Base-by-base conservation (phyloP, 2,329 filamentous ascomycete species). In the Sporothrix curviconia region DNA sequence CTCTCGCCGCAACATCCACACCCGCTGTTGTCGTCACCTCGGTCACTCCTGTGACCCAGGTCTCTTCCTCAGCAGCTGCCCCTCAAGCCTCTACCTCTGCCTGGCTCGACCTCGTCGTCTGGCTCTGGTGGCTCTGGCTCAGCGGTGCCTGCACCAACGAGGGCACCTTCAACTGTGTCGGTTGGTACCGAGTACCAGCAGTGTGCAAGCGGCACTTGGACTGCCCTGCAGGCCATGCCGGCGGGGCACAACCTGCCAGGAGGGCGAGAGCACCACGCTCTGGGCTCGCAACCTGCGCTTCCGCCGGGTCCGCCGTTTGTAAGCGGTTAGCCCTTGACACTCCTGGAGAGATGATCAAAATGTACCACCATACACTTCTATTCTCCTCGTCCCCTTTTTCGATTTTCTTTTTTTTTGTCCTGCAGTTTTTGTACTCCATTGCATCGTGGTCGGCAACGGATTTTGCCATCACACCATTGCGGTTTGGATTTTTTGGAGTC, bases 91-190 rank as follows among this genome's bases (percentile, higher is more conserved):
- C 39, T 28, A n/a, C 25, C 1, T 42, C 51, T 19, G 28, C 55
- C n/a, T 8, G 55, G 47, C 17, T 40, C 42, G 8, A 36, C 43
- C 15, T 40, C 49, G 7, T n/a, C 52, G 51, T 60, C 55, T 63
- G 63, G 64, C 2, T 69, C 67, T 4, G n/a, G n/a, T n/a, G 76
- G 77, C 40, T 69, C 72, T 4, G 66, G 63, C 63, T 69, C 43
- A 64, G 64, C 7, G 71, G 71, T 22, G 51, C 74, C 40, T 81
- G 79, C 72, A 69, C 67, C 40, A 47, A 66, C 14, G 78, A 81
- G 64, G 79, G 79, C 59, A 57, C 63, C 14, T 81, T 76, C 74
- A 76, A 78, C 69, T 81, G 79, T 64, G 68, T 79, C 49, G 68
- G 76, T 58, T n/a, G 68, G 69, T 25, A 66, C 59, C 17, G 66